Evolutionary conservation across 495 filamentous ascomycete species (phyloP).

Genomic region (Zalerion maritima): DNA sequence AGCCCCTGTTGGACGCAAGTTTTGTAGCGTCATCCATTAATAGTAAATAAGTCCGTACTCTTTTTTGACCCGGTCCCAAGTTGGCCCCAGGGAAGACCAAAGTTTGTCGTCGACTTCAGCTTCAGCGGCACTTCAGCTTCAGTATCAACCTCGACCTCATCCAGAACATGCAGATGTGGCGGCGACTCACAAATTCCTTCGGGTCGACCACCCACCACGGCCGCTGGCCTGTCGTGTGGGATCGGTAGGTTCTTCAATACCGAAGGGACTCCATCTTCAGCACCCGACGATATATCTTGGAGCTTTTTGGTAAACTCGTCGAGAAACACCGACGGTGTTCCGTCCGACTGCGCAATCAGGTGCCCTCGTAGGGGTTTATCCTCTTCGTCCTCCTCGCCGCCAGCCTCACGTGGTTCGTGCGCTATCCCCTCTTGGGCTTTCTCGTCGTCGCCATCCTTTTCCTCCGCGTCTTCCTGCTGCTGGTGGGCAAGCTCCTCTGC

Average conservation of each 20-base stretch:
- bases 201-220: conserved; percentile 1
- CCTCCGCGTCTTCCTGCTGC: no score
- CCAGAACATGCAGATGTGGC: background rate
- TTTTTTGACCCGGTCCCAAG: no score
- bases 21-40: no score
- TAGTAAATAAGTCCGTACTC: no score
- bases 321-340: conserved; percentile 20
- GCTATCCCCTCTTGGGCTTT: conserved; percentile 4
- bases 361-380: no score
- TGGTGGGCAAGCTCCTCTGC: conserved; percentile 27
- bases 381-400: conserved; percentile 1
- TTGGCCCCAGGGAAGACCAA: conserved; percentile 28
- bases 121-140: conserved; percentile 37
- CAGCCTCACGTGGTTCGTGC: background rate
- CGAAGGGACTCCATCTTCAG: conserved; percentile 21
- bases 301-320: conserved; percentile 26
- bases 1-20: no score
- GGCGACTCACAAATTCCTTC: background rate
- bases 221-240: background rate
- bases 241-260: conserved; percentile 14
- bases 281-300: conserved; percentile 20
- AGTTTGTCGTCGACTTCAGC: conserved; percentile 45
- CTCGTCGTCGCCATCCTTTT: conserved; percentile 2
- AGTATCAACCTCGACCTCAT: conserved; percentile 5
- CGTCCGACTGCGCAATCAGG: conserved; percentile 1